Evolutionary conservation across 2,329 filamentous ascomycete species (phyloP), one percentile per base, ranked within the genome.

Genomic region (Beauveria rudraprayagi): DNA sequence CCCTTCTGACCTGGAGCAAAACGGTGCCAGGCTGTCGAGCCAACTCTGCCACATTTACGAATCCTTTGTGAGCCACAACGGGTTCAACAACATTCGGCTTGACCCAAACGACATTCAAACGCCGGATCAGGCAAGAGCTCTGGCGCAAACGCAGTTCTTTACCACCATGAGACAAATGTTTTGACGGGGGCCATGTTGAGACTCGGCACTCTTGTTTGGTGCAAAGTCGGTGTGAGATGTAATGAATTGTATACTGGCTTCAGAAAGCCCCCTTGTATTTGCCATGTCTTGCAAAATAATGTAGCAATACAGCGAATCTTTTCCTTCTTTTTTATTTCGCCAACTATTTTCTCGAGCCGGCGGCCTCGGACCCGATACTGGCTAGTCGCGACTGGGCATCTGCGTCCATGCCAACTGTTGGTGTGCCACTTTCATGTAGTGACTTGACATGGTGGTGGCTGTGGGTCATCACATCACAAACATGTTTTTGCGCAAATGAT

Each of bases 371-470:
- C 34, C 14, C 16, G 34, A 14, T 14, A 16, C 14, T 37, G 34
- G 34, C 34, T 16, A 37, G 34, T 37, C 34, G 34, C 34, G 11
- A 5, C 34, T 37, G 34, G 34, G 11, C 11, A 37, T 37, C 14
- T 37, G 5, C 34, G 34, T 16, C 34, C 11, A 34, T 37, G 30
- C 30, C 11, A 37, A 37, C 11, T 37, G 5, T 37, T 37, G 11
- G 34, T 11, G 34, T 37, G 11, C 14, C 30, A 34, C 34, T 6
- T 37, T 37, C 34, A 37, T 34, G 30, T 14, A 14, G 30, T 34
- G 11, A 34, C 11, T 71, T 67, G 66, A 68, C 30, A 72, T 75
- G 1, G 1, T 74, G 17, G 56, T 63, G 43, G 70, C 68, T 2
- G 54, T 76, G 17, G 72, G 70, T 3, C 64, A 11, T 14, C 30